Base-by-base conservation (phyloP, 2,329 filamentous ascomycete genomes). In the Beauveria asiatica region DNA sequence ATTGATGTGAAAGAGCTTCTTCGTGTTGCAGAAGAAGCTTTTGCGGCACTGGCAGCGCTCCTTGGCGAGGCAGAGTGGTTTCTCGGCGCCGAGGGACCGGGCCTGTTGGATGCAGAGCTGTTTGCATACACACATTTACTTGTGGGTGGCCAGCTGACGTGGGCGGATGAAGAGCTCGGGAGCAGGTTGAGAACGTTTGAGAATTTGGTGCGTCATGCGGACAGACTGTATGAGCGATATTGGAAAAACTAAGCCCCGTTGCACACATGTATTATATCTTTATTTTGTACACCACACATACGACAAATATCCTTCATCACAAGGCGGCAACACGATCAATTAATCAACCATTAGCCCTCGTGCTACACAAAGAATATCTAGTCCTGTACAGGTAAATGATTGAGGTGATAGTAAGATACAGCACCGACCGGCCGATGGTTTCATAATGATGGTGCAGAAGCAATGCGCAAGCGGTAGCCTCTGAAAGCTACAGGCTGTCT, bases 121-220 rank as follows among this genome's bases (percentile, higher is more conserved):
- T 97, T 97, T 74, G 86, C 91, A 3, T 99, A 97, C 73, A 92
- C 90, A 0, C 85, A 95, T 72, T 76, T 96, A 55, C 77, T 97
- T 57, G 74, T 96, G 56, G 84, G 89, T 62, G 80, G 85, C 68
- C 62, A 63, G 8, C 64, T 91, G 64, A 77, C 74, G 1, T 92
- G 89, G 89, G 77, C 76, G 61, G 83, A 89, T 60, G 80, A 80
- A 62, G 76, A 78, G 57, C 74, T 96, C 56, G 77, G 72, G 16
- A 78, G 81, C 59, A 74, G 82, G 55, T 69, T 96, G 61, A 73
- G 71, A 56, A 76, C 75, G 61, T 81, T 84, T 66, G 76, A 77
- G 7, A 86, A 84, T 66, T 76, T 97, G 63, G 82, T 88, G 61
- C 75, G 62, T 49, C 77, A 79, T 62, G 65, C 70, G 54, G 62